Evolutionary conservation across 805 yeast genomes (phyloP).

Genomic region (Metschnikowia koreensis): DNA sequence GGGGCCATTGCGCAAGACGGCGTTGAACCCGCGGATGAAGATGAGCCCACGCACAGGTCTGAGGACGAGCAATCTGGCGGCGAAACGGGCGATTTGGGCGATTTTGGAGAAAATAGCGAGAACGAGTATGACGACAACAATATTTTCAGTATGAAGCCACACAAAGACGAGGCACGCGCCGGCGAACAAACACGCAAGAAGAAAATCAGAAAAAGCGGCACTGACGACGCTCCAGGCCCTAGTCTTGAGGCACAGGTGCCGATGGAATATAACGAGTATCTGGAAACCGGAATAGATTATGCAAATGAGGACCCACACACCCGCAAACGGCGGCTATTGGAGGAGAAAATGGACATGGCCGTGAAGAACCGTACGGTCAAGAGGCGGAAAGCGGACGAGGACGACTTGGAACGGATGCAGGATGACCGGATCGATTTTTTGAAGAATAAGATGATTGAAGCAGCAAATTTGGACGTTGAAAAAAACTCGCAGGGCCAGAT

Average conservation of each 20-base stretch:
- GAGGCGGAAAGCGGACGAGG: conserved; percentile 76
- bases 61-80: neutral
- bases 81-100: neutral
- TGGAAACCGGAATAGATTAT: conserved; percentile 16
- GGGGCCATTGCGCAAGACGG: conserved; percentile 11
- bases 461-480: conserved; percentile 73
- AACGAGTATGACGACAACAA: conserved; percentile 15
- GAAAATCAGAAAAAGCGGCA: conserved; percentile 17
- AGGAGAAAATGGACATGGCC: conserved; percentile 76
- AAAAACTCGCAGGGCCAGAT: conserved; percentile 59
- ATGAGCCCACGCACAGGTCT: conserved; percentile 2
- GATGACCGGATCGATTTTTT: conserved; percentile 83
- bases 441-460: conserved; percentile 86
- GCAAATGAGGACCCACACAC: conserved; percentile 35
- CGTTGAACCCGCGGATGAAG: conserved; percentile 6
- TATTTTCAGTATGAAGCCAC: conserved; percentile 16
- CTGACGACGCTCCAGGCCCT: conserved; percentile 4
- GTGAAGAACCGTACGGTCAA: conserved; percentile 60
- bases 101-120: neutral
- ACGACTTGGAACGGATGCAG: conserved; percentile 91
- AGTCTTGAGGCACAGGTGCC: conserved; percentile 11
- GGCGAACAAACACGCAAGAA: conserved; percentile 20
- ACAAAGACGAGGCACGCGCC: conserved; percentile 11
- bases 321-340: conserved; percentile 70
- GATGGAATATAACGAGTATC: conserved; percentile 7